Base-by-base conservation (phyloP, 2,329 filamentous ascomycete genomes). In the Aspergillus chevalieri region DNA sequence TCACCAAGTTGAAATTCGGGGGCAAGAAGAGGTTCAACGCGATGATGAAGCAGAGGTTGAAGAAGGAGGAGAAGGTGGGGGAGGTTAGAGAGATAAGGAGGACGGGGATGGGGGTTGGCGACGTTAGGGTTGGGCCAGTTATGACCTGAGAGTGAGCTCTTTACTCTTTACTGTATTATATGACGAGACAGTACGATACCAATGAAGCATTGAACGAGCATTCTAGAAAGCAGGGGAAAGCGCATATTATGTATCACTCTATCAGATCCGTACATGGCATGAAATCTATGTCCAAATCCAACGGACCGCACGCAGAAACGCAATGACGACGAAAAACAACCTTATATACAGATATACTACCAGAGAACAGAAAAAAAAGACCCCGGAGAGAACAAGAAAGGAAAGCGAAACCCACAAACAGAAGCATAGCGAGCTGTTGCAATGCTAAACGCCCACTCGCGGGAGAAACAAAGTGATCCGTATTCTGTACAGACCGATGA, bases 1-100 rank as follows among this genome's bases (percentile, higher is more conserved):
- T 97, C 56, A 94, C 89, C 6, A 94, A 95, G 68, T 65, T 95
- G 53, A 92, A 86, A 66, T 87, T 93, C 64, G 92, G 92, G 0
- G 89, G 87, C 1, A 76, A 81, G 75, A 67, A 87, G 70, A 54
- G 81, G 72, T 72, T 89, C 79, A 50, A 75, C 78, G 60, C 73
- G 71, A 53, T 50, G 46, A 51, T 52, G 14, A 56, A 55, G 24
- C 43, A 46, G 26, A 26, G 55, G 24, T 41, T 41, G 38, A 51
- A 49, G 21, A 50, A 52, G 24, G 47, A 47, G 15, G 48, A 55
- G 15, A 53, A 48, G 10, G 42, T 48, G 24, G 24, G 19, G 21
- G 47, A 48, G 15, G 7, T 50, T 8, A 51, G 44, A 24, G 50
- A 61, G 42, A 22, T 63, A 42, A 52, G 43, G 45, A 52, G 45